Percentiles rank a stretch among this genome's conserved stretches.
Conservation (phyloP, 768 basidiomycete species). For the Pleurotus salmoneostramineus region DNA sequence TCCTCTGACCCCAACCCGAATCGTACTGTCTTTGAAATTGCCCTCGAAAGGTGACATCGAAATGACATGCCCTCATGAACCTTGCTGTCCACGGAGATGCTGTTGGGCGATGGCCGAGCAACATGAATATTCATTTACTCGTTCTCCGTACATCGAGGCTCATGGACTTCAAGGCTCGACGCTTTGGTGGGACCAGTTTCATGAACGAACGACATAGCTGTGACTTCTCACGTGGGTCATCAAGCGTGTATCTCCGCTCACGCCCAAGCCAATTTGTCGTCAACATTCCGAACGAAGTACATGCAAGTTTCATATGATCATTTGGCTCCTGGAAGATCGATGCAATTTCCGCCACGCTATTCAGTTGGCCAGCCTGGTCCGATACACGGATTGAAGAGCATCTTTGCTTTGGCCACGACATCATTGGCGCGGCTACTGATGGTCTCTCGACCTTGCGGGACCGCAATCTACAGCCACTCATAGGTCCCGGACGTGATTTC, state of each 20-base stretch:
- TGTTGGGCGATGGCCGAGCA: neutral
- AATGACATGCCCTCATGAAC: neutral
- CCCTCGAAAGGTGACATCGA: no score
- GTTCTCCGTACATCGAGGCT: neutral
- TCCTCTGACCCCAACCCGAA: neutral
- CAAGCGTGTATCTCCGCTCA: neutral
- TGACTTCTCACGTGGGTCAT: neutral
- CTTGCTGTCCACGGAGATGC: neutral
- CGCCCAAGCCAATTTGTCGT: neutral
- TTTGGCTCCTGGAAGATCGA: neutral
- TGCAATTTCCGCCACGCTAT: slow-evolving; percentile 1
- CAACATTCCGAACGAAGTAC: neutral
- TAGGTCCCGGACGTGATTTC: no score
- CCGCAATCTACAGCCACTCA: no score
- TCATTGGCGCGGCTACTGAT: no score
- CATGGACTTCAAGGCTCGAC: neutral
- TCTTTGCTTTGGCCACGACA: neutral
- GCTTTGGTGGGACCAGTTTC: neutral
- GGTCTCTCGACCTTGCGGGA: no score
- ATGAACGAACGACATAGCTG: neutral
- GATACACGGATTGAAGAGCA: neutral
- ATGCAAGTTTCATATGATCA: neutral
- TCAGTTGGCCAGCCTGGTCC: neutral
- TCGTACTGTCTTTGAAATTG: no score
- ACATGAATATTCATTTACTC: neutral